Base-by-base conservation (phyloP, 768 basidiomycete species). In the Suillus luteus region DNA sequence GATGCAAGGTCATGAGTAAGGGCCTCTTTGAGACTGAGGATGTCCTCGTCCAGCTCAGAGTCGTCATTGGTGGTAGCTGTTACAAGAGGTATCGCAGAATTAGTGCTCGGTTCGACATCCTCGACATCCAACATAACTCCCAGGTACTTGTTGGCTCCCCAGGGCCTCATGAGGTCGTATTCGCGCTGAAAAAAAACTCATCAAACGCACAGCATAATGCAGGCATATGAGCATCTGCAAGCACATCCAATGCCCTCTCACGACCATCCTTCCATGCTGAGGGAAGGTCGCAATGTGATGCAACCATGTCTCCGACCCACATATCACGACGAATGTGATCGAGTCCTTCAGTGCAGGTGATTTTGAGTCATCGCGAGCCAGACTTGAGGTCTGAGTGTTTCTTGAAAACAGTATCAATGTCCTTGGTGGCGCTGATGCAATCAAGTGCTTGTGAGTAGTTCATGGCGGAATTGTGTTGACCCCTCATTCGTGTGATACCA, bases 401-500 rank as follows among this genome's bases (percentile, higher is more conserved):
- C 48, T 70, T 64, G 54, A 65, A 68, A 4, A 64, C 67, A 5
- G 64, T 52, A 65, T 70, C 63, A 12, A 75, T 67, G 19, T 64
- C 62, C 11, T 64, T 62, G 12, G 63, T 63, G 31, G 67, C 65
- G 57, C 64, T 63, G 12, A 71, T 40, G 49, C 5, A 24, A 55
- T 55, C 55, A 31, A 59, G 35, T 10, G 58, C 62, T 22, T 62
- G 58, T 8, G 57, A 54, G 14, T 64, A 43, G 17, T 65, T 59
- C 17, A 46, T 51, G 31, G 62, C 62, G 0, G 64, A 66, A 24
- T 65, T 54, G 49, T 69, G 69, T 0, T 63, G 61, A 1, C 67
- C 69, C 27, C 59, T 68, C 73, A 72, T 75, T 0, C 69, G 63
- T 11, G 67, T 48, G 0, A 67, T 63, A 1, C 73, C 73, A 65